These are phyloP conservation scores for Aspergillus tanneri DNA, from an alignment of 2,329 filamentous ascomycete genomes.

Conservation along the genomic window DNA sequence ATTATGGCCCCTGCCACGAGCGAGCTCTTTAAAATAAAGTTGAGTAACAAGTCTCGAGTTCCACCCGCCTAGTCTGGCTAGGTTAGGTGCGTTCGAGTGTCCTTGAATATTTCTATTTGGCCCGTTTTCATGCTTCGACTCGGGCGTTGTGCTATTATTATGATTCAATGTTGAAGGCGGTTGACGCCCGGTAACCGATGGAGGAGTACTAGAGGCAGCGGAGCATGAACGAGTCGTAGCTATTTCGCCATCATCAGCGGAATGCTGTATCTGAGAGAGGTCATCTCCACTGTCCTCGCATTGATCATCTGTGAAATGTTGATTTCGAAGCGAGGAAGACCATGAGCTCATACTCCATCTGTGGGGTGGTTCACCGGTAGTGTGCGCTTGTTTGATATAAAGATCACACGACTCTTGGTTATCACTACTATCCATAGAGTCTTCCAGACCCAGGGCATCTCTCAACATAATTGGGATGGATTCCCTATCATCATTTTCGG, in stretches of 20 bases:
- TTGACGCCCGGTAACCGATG: slow-evolving; percentile 40
- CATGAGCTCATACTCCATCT: slow-evolving; percentile 49
- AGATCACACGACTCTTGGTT: slow-evolving; percentile 30
- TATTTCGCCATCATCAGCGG: slow-evolving; percentile 28
- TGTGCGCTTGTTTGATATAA: slow-evolving; percentile 20
- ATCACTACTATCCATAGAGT: slow-evolving; percentile 31
- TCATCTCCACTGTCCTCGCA: slow-evolving; percentile 40
- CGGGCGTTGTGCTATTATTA: slow-evolving; percentile 39
- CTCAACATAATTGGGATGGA: slow-evolving; percentile 58
- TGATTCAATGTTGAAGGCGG: slow-evolving; percentile 4
- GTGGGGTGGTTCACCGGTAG: slow-evolving; percentile 27
- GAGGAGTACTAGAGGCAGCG: slow-evolving; percentile 30
- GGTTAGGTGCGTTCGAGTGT: slow-evolving; percentile 50
- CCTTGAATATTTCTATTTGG: slow-evolving; percentile 45
- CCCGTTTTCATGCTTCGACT: slow-evolving; percentile 36
- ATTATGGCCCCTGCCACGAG: slow-evolving; percentile 32
- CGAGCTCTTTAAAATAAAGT: slow-evolving; percentile 54
- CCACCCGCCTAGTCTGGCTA: slow-evolving; percentile 56
- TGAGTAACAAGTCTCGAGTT: slow-evolving; percentile 56
- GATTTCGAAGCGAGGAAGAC: slow-evolving; percentile 43
- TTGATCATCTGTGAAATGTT: slow-evolving; percentile 34
- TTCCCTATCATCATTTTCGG: slow-evolving; percentile 52
- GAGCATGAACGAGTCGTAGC: slow-evolving; percentile 38
- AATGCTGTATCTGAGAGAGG: slow-evolving; percentile 29
- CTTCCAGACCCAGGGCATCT: slow-evolving; percentile 44